Conservation (phyloP, 306 rosid genomes). For the Cotoneaster glaucophyllus region DNA sequence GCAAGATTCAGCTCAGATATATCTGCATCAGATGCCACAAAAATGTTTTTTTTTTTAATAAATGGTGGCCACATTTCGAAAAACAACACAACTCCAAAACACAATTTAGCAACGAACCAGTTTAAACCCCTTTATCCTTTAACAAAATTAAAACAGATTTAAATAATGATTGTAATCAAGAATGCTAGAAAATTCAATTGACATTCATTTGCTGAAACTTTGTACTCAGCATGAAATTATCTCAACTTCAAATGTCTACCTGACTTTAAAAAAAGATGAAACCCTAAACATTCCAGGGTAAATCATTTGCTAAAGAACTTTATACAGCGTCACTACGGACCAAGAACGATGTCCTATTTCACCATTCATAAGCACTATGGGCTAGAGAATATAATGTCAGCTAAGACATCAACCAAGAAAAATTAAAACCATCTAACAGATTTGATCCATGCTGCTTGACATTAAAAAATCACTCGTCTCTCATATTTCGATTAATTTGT, state of each 20-base stretch:
- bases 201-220: neutral
- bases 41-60: constrained; percentile 7
- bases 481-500: neutral
- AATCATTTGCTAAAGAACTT: neutral
- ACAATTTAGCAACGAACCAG: neutral
- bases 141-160: neutral
- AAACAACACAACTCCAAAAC: neutral
- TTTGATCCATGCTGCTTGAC: neutral
- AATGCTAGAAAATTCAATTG: neutral
- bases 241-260: neutral
- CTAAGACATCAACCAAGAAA: neutral
- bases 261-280: neutral
- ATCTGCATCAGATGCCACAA: constrained; percentile 49
- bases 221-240: neutral
- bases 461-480: too few species aligned
- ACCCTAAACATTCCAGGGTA: neutral
- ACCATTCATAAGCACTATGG: neutral
- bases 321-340: neutral
- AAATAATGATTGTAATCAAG: neutral
- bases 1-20: constrained; percentile 92
- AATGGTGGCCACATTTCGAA: constrained; percentile 2
- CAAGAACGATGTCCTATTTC: neutral
- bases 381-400: neutral
- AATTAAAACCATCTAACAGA: neutral
- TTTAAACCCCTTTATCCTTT: constrained; percentile 5